These are phyloP conservation scores for Cercospora sesami DNA, from an alignment of 2,329 filamentous ascomycete genomes.

Conservation along the genomic window DNA sequence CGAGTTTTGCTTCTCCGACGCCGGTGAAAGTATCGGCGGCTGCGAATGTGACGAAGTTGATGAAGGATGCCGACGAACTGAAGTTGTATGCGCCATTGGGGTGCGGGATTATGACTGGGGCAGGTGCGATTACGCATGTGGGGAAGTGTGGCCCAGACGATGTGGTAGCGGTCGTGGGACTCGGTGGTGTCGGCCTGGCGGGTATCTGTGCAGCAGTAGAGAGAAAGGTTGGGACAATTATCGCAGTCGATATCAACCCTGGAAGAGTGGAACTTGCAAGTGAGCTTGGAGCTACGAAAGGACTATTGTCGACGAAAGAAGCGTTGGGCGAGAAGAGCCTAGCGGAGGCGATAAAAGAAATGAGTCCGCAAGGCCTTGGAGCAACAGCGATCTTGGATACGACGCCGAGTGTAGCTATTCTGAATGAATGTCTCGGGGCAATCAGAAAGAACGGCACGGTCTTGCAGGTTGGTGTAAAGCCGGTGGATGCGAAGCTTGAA, in stretches of 20 bases:
- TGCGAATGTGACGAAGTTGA: conserved; percentile 31
- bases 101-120: conserved; percentile 49
- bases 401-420: conserved; percentile 44
- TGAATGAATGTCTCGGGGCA: conserved; percentile 44
- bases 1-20: conserved; percentile 38
- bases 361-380: conserved; percentile 37
- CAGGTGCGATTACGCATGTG: conserved; percentile 45
- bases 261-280: conserved; percentile 46
- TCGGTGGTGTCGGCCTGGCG: conserved; percentile 46
- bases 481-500: conserved; percentile 41
- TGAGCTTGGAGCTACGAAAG: conserved; percentile 47
- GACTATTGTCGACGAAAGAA: conserved; percentile 20
- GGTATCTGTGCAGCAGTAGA: conserved; percentile 45
- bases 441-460: conserved; percentile 49
- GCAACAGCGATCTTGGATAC: conserved; percentile 51
- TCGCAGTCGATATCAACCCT: conserved; percentile 51
- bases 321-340: conserved; percentile 13
- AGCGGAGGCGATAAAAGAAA: conserved; percentile 20
- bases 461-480: conserved; percentile 50
- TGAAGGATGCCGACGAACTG: conserved; percentile 32
- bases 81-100: conserved; percentile 44
- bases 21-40: conserved; percentile 36
- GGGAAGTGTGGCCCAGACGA: conserved; percentile 33
- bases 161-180: conserved; percentile 42
- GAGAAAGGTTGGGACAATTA: conserved; percentile 39